These are phyloP conservation scores for Hericium erinaceus DNA, from an alignment of 768 basidiomycete species.

Conservation along the genomic window DNA sequence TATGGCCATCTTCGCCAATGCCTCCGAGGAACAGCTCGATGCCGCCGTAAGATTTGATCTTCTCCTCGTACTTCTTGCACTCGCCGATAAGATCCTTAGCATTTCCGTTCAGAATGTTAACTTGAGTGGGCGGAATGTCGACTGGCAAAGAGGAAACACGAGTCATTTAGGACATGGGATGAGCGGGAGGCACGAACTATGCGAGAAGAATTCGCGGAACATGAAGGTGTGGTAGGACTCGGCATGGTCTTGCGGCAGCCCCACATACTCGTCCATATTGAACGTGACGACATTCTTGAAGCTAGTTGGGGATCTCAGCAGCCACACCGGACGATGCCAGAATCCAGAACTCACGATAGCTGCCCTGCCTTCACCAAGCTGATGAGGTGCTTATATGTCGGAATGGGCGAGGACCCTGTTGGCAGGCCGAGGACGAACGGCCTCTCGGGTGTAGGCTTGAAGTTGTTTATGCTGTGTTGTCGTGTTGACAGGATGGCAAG, in stretches of 20 bases:
- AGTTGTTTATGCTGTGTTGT: slow-evolving; percentile 57
- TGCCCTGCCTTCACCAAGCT: slow-evolving; percentile 64
- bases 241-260: slow-evolving; percentile 68
- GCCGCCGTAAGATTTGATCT: slow-evolving; percentile 70
- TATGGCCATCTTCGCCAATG: slow-evolving; percentile 89
- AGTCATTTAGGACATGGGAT: not conserved
- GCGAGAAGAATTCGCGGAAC: slow-evolving; percentile 88
- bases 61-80: slow-evolving; percentile 72
- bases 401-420: slow-evolving; percentile 82
- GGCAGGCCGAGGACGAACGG: slow-evolving; percentile 87
- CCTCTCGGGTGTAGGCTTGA: slow-evolving; percentile 57
- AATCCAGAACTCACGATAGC: slow-evolving; percentile 48
- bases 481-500: no score
- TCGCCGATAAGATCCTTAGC: slow-evolving; percentile 68
- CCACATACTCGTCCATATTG: slow-evolving; percentile 95
- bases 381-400: slow-evolving; percentile 83
- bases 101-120: slow-evolving; percentile 71
- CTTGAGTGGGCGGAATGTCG: slow-evolving; percentile 28
- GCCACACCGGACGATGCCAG: not conserved
- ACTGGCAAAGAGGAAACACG: slow-evolving; percentile 30
- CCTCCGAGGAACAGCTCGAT: slow-evolving; percentile 93
- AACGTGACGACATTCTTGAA: slow-evolving; percentile 84
- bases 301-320: slow-evolving; percentile 23
- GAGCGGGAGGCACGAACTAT: slow-evolving; percentile 36
- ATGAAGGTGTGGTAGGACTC: slow-evolving; percentile 95